phyloP scores from a whole-genome alignment of 192 early-diverging fungal genomes.

The Umbelopsis ramanniana region DNA sequence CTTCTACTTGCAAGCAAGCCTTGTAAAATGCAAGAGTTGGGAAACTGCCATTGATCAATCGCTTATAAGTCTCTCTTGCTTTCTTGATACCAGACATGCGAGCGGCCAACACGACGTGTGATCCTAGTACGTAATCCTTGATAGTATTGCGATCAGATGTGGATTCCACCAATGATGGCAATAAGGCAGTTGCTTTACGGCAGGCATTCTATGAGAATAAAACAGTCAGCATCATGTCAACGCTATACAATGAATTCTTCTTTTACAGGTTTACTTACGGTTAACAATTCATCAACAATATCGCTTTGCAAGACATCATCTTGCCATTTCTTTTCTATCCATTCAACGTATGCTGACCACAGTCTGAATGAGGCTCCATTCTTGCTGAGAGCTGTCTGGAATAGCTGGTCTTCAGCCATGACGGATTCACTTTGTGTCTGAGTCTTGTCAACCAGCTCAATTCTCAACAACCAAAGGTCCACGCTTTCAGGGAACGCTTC shows the following conservation, averaged over 20 bases:
- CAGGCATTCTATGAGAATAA: constrained; percentile 47
- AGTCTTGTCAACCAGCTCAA: constrained; percentile 28
- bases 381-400: constrained; percentile 38
- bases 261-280: constrained; percentile 12
- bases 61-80: constrained; percentile 53
- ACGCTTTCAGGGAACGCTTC: constrained; percentile 44
- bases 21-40: constrained; percentile 65
- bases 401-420: neutral
- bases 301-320: constrained; percentile 40
- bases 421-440: neutral
- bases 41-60: constrained; percentile 56
- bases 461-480: constrained; percentile 46
- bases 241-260: too few species aligned
- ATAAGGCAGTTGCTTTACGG: constrained; percentile 47
- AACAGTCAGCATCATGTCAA: neutral
- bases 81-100: constrained; percentile 46
- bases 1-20: constrained; percentile 65
- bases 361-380: constrained; percentile 47
- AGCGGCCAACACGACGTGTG: constrained; percentile 64
- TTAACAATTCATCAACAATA: constrained; percentile 44
- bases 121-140: constrained; percentile 54
- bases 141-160: constrained; percentile 49
- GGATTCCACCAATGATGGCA: constrained; percentile 54
- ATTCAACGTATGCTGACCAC: constrained; percentile 56
- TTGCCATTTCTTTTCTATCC: constrained; percentile 41